Conservation (phyloP, 495 filamentous ascomycete genomes). For the Penicillium bovifimosum region DNA sequence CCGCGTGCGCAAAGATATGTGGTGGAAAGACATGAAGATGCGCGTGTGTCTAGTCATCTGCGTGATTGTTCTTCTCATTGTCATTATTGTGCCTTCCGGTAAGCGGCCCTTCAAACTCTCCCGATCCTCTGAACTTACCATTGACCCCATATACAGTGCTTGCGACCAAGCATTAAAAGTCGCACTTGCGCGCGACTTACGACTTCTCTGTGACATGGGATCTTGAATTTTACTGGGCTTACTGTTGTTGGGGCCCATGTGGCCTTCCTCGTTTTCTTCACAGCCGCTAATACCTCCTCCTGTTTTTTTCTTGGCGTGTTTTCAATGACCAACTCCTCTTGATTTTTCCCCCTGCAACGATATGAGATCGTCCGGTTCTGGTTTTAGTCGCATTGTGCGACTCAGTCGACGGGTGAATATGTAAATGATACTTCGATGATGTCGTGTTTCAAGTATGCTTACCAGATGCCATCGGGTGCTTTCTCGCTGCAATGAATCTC, state of each 20-base stretch:
- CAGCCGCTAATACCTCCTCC: constrained; percentile 42
- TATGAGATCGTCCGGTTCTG: constrained; percentile 23
- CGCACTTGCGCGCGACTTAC: constrained; percentile 22
- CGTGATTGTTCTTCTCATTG: constrained; percentile 78
- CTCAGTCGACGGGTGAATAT: constrained; percentile 35
- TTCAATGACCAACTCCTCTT: constrained; percentile 40
- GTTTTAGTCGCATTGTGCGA: constrained; percentile 25
- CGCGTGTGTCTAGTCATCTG: constrained; percentile 87
- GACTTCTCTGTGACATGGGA: constrained; percentile 29
- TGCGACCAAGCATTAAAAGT: constrained; percentile 28
- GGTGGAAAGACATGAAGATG: constrained; percentile 99
- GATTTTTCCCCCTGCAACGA: constrained; percentile 28
- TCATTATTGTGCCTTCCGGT: constrained; percentile 88
- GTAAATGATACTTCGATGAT: constrained; percentile 45
- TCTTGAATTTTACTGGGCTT: constrained; percentile 28
- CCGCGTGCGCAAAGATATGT: constrained; percentile 91
- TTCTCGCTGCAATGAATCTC: constrained; percentile 13
- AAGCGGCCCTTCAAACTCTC: constrained; percentile 18
- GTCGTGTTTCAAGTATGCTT: constrained; percentile 34
- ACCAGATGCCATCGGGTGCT: constrained; percentile 13
- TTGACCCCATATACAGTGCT: constrained; percentile 28
- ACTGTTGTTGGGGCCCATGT: constrained; percentile 29
- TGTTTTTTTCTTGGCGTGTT: constrained; percentile 40
- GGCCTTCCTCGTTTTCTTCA: constrained; percentile 31
- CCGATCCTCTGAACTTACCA: not conserved